These are phyloP conservation scores for Leucoagaricus sp. DNA, from an alignment of 1,284 basidiomycete genomes.

Conservation along the genomic window DNA sequence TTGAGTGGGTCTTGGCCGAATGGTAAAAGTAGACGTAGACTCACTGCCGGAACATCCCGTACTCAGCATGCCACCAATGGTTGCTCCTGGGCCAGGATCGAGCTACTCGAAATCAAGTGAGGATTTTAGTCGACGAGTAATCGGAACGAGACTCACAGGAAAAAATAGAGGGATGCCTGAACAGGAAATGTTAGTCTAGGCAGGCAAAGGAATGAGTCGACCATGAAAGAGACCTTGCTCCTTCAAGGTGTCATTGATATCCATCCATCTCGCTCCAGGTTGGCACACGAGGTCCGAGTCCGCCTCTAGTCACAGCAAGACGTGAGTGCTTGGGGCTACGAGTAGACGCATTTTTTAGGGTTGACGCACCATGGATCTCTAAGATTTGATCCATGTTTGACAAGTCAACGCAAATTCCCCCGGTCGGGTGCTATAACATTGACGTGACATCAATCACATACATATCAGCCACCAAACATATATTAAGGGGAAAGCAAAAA, in stretches of 20 bases:
- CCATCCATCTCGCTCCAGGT: constrained; percentile 86
- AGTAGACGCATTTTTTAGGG: too few relatives aligned
- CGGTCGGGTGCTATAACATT: constrained; percentile 46
- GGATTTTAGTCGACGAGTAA: not conserved
- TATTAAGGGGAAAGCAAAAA: not conserved
- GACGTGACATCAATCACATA: not conserved
- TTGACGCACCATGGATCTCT: constrained; percentile 72
- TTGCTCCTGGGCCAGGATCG: constrained; percentile 79
- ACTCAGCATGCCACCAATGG: constrained; percentile 91
- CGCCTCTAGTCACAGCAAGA: constrained; percentile 51
- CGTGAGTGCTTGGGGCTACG: not conserved
- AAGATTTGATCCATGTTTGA: constrained; percentile 85
- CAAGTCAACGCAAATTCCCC: constrained; percentile 87
- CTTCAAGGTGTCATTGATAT: constrained; percentile 76
- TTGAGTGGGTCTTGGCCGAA: not conserved
- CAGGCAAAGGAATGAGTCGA: not conserved
- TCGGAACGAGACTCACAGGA: constrained; percentile 65
- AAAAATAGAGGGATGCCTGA: constrained; percentile 73
- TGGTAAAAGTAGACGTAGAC: constrained; percentile 29
- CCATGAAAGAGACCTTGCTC: constrained; percentile 49
- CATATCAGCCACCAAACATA: not conserved
- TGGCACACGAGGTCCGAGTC: constrained; percentile 85
- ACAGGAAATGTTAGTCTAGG: not conserved
- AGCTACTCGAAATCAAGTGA: constrained; percentile 45
- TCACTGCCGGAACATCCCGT: constrained; percentile 80